A percentile compares a stretch with the other conserved stretches of the same genome.
phyloP scores from a whole-genome alignment of 2,329 filamentous ascomycete genomes.

The Botrytis aclada region DNA sequence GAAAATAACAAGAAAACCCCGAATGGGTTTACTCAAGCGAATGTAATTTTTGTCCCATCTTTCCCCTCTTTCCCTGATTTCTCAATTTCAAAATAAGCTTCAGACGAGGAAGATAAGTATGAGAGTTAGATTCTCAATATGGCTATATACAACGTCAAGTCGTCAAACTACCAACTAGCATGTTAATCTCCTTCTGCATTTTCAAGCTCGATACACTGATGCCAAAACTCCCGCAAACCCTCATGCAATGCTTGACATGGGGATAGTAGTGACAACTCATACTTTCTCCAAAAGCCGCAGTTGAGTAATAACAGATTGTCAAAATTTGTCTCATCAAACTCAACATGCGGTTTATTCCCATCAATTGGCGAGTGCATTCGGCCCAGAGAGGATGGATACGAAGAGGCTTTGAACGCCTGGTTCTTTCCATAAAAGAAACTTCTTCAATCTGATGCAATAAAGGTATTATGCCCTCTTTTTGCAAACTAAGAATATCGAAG shows the following conservation, averaged over 20 bases:
- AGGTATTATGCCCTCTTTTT: not conserved
- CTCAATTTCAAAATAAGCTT: not conserved
- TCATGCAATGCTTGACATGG: not conserved
- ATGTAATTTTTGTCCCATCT: not conserved
- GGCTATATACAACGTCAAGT: not conserved
- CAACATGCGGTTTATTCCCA: not conserved
- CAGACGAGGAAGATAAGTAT: not conserved
- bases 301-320: not conserved
- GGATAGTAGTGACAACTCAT: not conserved
- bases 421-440: not conserved
- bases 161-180: not conserved
- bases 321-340: not conserved
- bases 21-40: not conserved
- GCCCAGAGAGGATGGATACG: not conserved
- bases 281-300: not conserved
- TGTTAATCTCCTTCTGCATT: not conserved
- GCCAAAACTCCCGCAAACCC: not conserved
- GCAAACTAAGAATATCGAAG: not conserved
- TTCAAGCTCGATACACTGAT: not conserved
- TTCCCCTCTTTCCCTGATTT: not conserved
- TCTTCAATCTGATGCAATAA: not conserved
- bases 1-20: not conserved
- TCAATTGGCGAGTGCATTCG: conserved; percentile 1
- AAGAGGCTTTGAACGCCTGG: not conserved
- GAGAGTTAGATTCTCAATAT: not conserved